Base-by-base conservation (phyloP, 116 monocot species). In the Iris pallida region DNA sequence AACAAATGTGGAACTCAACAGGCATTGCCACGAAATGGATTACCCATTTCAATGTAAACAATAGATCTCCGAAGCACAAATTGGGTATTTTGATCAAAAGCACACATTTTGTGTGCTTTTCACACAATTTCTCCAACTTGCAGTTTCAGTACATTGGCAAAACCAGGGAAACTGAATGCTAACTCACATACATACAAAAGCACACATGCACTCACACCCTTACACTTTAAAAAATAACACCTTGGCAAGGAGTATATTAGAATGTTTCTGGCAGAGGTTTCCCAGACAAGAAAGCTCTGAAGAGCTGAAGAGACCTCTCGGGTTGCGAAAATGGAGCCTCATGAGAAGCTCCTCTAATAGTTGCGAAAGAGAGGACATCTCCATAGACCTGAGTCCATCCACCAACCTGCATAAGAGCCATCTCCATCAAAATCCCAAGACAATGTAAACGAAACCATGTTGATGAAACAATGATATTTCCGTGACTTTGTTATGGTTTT, bases 251-350 rank as follows among this genome's bases (percentile, higher is more conserved):
- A 30, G 30, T 30, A 42, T 71, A 45, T 78, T 51, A 85, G 71
- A 97, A 92, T 52, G 85, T 81, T 59, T 92, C 89, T 20, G 92
- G 97, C 41, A 97, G 73, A 4, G 89, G 92, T 6, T 70, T 85
- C 54, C 89, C 80, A 15, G 61, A 57, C 15, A 97, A 76, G 54
- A 97, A 92, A 18, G 90, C 66, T 67, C 65, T 76, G 75, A 97
- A 90, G 14, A 97, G 81, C 14, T 79, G 85, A 4, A 97, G 92
- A 17, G 92, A 92, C 53, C 97, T 85, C 72, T 85, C 83, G 3
- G 97, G 97, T 78, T 97, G 97, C 19, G 97, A 97, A 83, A 97
- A 97, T 6, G 97, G 97, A 40, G 83, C 97, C 81, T 97, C 97
- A 67, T 97, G 97, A 12, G 97, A 87, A 41, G 97, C 97, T 53